Evolutionary conservation across 116 monocot species (phyloP), one percentile per base, ranked within the genome.

Genomic region (Iris pallida): DNA sequence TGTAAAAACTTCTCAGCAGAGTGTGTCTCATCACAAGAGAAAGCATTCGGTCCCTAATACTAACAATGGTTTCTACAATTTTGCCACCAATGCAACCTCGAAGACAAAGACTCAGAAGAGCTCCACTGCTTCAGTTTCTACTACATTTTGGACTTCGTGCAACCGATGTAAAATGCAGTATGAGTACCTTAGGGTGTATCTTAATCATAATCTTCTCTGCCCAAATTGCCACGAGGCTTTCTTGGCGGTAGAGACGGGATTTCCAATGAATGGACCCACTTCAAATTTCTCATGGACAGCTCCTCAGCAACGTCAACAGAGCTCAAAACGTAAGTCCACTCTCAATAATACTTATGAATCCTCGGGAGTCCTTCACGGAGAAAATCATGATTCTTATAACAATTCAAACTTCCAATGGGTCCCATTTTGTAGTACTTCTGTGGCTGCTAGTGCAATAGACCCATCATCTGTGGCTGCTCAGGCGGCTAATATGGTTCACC

Each of bases 91-190:
- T 58, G 18, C 67, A 42, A 14, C 17, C 0, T 45, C 59, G 16
- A 51, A 12, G 30, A 59, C 57, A 16, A 40, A 40, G 46, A 17
- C 41, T 59, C 49, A 49, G 4, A 57, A 67, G 66, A 65, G 58
- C 12, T 19, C 66, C n/a, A 2, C 68, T 48, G 52, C 44, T 2
- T 51, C 65, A 66, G 53, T 65, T 42, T 54, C 70, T n/a, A 69
- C 61, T 46, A 92, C 97, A 13, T 98, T 98, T 61, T 98, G 98
- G 98, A 98, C 98, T 6, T 82, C 79, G 3, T 98, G 98, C 74
- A 80, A 78, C 58, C 71, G 73, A 17, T 98, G 93, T 69, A 83
- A 83, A 54, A 93, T 93, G 99, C 93, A 90, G 66, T 99, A 93
- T 47, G 93, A 93, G 68, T 93, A 99, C 61, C 83, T 86, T 11